Conservation (phyloP, 1,284 basidiomycete species). For the Inonotus hispidus region DNA sequence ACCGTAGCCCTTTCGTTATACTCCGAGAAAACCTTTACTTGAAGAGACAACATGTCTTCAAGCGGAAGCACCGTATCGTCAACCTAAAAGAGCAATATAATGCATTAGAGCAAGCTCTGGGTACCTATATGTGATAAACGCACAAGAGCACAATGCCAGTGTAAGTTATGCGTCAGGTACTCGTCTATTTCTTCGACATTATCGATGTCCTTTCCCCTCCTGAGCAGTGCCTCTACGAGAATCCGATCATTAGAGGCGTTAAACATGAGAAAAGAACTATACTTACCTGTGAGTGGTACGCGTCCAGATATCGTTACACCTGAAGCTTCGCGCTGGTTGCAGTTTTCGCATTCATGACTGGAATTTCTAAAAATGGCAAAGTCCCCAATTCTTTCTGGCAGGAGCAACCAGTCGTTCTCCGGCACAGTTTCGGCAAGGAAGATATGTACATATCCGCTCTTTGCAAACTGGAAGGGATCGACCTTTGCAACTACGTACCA, state of each 20-base stretch:
- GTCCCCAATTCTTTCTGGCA: not conserved
- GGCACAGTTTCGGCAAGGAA: constrained; percentile 1
- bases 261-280: not conserved
- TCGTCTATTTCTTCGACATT: not conserved
- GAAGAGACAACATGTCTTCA: no score
- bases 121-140: not conserved
- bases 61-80: not conserved
- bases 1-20: not conserved
- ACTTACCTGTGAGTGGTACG: not conserved
- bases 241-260: no score
- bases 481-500: not conserved
- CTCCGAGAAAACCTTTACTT: not conserved
- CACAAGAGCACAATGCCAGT: constrained; percentile 3
- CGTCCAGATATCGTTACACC: not conserved
- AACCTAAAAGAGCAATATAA: not conserved
- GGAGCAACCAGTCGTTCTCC: not conserved
- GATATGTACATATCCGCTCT: not conserved
- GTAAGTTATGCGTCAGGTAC: not conserved
- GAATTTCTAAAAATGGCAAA: constrained; percentile 1
- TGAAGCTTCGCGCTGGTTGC: not conserved
- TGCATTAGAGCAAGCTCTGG: not conserved
- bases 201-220: not conserved
- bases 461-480: not conserved
- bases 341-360: not conserved
- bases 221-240: not conserved